phyloP scores from a whole-genome alignment of 78 protist genomes.

The Guillardia theta region DNA sequence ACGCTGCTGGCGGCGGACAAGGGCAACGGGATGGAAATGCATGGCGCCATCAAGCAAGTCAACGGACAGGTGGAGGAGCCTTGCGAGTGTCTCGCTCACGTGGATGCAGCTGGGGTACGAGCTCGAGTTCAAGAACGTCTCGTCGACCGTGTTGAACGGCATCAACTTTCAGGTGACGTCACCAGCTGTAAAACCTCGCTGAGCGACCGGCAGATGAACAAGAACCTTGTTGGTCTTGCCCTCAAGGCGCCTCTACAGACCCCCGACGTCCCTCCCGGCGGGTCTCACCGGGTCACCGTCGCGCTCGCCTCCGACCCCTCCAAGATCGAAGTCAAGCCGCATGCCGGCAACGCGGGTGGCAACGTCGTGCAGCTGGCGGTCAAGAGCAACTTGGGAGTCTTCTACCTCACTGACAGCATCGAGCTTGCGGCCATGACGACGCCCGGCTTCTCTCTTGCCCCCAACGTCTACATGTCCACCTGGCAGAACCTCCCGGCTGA shows the following conservation, averaged over 20 bases:
- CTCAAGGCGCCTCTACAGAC: too few relatives aligned
- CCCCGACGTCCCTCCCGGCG: background rate
- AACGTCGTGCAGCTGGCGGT: background rate
- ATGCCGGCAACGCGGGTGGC: background rate
- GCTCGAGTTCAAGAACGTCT: too few relatives aligned
- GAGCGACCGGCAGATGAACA: background rate
- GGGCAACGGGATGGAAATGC: too few relatives aligned
- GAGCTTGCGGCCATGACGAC: background rate
- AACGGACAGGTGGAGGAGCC: too few relatives aligned
- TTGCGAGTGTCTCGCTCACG: too few relatives aligned
- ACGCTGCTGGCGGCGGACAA: background rate
- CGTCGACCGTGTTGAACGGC: too few relatives aligned
- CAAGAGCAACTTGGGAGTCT: background rate
- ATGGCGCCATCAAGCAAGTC: too few relatives aligned
- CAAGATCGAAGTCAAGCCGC: background rate
- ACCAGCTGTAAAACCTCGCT: too few relatives aligned
- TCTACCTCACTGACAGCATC: background rate
- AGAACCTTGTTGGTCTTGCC: background rate
- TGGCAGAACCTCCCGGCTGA: background rate
- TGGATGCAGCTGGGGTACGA: too few relatives aligned
- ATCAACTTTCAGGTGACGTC: too few relatives aligned
- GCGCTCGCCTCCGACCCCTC: background rate
- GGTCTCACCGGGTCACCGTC: background rate
- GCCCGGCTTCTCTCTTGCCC: too few relatives aligned
- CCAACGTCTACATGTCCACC: too few relatives aligned